Evolutionary conservation across 768 basidiomycete genomes (phyloP).

Genomic region (Omphalotus guepiniiformis): DNA sequence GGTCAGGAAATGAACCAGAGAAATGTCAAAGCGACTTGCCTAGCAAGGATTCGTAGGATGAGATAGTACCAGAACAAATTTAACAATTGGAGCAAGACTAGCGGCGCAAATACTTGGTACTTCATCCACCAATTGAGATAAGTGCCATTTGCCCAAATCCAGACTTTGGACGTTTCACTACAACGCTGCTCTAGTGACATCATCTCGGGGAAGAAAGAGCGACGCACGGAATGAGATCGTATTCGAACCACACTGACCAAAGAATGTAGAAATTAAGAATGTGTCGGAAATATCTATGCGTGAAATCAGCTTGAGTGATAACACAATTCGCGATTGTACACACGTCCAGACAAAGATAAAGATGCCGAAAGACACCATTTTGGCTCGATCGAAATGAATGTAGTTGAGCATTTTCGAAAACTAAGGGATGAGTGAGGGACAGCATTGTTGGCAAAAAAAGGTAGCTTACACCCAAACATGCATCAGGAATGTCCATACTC

Average conservation of each 20-base stretch:
- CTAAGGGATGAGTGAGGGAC: constrained; percentile 29
- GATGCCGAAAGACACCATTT: constrained; percentile 52
- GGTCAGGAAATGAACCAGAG: not conserved
- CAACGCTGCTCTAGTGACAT: not conserved
- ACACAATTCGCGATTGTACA: constrained; percentile 61
- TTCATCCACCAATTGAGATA: constrained; percentile 64
- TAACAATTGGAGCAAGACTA: constrained; percentile 57
- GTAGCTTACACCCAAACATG: constrained; percentile 71
- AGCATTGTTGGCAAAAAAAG: not conserved
- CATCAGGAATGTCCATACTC: constrained; percentile 96
- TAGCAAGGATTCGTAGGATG: constrained; percentile 50
- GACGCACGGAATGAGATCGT: constrained; percentile 69
- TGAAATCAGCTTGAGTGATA: not conserved
- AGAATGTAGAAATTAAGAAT: constrained; percentile 85
- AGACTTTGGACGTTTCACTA: constrained; percentile 21
- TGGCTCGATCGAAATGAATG: constrained; percentile 60
- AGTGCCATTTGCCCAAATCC: constrained; percentile 44
- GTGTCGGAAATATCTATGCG: constrained; percentile 84
- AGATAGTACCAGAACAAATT: constrained; percentile 77
- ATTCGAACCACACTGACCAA: constrained; percentile 82
- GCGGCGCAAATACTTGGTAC: constrained; percentile 59
- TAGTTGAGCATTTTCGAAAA: constrained; percentile 88
- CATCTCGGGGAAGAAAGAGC: not conserved
- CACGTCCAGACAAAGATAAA: constrained; percentile 43
- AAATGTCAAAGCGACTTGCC: constrained; percentile 10